These are phyloP conservation scores for Phytophthora tentaculata DNA, from an alignment of 352 stramenopile species.

Conservation along the genomic window DNA sequence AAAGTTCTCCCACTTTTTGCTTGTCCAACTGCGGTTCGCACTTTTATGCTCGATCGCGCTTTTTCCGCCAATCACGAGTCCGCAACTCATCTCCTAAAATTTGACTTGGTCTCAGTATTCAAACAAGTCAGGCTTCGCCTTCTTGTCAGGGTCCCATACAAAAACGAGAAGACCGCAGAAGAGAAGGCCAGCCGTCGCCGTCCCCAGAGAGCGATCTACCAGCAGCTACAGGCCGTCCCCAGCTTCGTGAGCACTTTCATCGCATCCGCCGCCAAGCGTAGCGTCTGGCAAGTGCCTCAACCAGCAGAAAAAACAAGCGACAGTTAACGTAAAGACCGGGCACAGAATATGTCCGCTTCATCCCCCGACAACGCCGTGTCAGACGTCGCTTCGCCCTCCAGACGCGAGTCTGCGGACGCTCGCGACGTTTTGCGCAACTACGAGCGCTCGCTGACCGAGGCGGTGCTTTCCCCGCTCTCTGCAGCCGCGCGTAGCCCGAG, in stretches of 20 bases:
- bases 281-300: conserved; percentile 23
- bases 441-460: conserved; percentile 30
- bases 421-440: conserved; percentile 26
- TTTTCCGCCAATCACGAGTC: conserved; percentile 19
- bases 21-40: conserved; percentile 1
- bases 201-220: conserved; percentile 22
- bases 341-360: conserved; percentile 8
- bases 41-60: conserved; percentile 3
- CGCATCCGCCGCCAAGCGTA: conserved; percentile 7
- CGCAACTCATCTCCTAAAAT: background rate
- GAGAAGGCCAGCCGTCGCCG: conserved; percentile 25
- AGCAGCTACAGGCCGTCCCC: conserved; percentile 7
- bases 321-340: conserved; percentile 6
- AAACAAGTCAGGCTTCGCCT: conserved; percentile 11
- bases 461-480: conserved; percentile 20
- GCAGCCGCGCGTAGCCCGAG: conserved; percentile 10
- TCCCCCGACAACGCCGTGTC: background rate
- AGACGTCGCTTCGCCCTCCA: conserved; percentile 3
- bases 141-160: conserved; percentile 20
- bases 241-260: conserved; percentile 5
- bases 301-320: conserved; percentile 12
- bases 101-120: conserved; percentile 14
- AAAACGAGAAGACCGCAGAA: conserved; percentile 26
- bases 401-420: conserved; percentile 19
- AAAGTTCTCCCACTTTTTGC: background rate